A percentile compares a stretch with the other conserved stretches of the same genome.
These are phyloP conservation scores for Saccharomycopsis lassenensis DNA, from an alignment of 805 yeast genomes.

Conservation along the genomic window DNA sequence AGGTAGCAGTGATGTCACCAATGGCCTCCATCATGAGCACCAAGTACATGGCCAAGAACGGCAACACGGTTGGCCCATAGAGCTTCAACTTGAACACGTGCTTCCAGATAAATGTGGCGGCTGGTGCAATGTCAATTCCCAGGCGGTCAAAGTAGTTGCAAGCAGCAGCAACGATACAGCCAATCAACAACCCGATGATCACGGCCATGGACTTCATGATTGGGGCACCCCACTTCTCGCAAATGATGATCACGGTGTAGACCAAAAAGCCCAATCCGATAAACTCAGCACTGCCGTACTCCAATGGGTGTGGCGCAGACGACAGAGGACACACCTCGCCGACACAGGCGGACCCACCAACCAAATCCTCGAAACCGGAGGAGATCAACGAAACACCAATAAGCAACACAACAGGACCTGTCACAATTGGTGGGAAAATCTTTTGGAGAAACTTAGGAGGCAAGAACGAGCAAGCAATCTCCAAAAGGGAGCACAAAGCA, in stretches of 20 bases:
- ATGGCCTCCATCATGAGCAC: constrained; percentile 87
- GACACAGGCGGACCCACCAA: constrained; percentile 72
- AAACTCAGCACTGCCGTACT: constrained; percentile 82
- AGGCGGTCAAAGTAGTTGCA: constrained; percentile 63
- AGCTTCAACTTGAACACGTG: constrained; percentile 67
- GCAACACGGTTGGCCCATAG: constrained; percentile 80
- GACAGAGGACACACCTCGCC: constrained; percentile 35
- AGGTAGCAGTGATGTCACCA: constrained; percentile 91
- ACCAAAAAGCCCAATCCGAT: constrained; percentile 84
- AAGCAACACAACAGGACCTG: constrained; percentile 84
- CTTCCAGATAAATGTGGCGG: constrained; percentile 78
- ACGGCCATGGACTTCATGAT: constrained; percentile 93
- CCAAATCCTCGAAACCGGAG: constrained; percentile 75
- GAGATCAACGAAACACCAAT: constrained; percentile 64
- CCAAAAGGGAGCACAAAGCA: constrained; percentile 65
- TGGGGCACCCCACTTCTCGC: constrained; percentile 88
- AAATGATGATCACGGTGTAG: constrained; percentile 56
- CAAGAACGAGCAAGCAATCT: constrained; percentile 60
- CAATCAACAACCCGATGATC: constrained; percentile 70
- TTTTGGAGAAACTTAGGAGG: constrained; percentile 65
- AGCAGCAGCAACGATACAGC: constrained; percentile 90
- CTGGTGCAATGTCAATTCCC: constrained; percentile 61
- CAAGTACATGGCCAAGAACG: constrained; percentile 73
- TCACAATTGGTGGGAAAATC: constrained; percentile 80
- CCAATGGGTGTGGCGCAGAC: constrained; percentile 43